Percentiles rank a stretch among this genome's conserved stretches.
Conservation (phyloP, 192 early-diverging fungal genomes). For the Lunasporangiospora selenospora region DNA sequence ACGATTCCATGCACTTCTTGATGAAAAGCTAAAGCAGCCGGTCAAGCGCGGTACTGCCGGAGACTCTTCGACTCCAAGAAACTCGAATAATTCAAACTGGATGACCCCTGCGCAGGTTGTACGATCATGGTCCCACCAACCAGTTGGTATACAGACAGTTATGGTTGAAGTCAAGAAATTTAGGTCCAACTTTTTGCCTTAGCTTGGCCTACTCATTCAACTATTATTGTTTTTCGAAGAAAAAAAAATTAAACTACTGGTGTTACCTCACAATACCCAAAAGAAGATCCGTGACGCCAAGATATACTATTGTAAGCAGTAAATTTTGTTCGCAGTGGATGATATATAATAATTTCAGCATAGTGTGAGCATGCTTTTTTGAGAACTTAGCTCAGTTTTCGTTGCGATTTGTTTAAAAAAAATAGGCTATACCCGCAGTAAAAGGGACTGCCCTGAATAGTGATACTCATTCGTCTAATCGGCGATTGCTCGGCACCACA, state of each 20-base stretch:
- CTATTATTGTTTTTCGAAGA: neutral
- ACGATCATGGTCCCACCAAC: conserved; percentile 57
- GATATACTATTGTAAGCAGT: too few relatives aligned
- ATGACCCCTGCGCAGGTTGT: conserved; percentile 23
- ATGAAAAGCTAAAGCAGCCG: conserved; percentile 70
- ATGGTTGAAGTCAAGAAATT: conserved; percentile 98
- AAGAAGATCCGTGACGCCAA: too few relatives aligned
- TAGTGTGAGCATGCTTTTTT: too few relatives aligned
- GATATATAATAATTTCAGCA: too few relatives aligned
- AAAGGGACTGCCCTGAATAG: too few relatives aligned
- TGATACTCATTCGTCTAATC: too few relatives aligned
- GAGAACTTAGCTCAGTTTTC: too few relatives aligned
- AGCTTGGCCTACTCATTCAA: neutral
- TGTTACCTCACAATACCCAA: too few relatives aligned
- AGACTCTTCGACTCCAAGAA: conserved; percentile 3
- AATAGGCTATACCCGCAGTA: too few relatives aligned
- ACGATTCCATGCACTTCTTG: conserved; percentile 81
- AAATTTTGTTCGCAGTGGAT: too few relatives aligned
- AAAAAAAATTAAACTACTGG: too few relatives aligned
- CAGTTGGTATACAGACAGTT: conserved; percentile 90
- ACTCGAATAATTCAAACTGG: conserved; percentile 11
- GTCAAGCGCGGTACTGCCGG: conserved; percentile 6
- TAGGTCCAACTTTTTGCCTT: conserved; percentile 64
- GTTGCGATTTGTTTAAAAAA: too few relatives aligned
- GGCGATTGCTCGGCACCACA: conserved; percentile 60